Conservation (phyloP, 2,329 filamentous ascomycete genomes). For the Fusarium domesticum region DNA sequence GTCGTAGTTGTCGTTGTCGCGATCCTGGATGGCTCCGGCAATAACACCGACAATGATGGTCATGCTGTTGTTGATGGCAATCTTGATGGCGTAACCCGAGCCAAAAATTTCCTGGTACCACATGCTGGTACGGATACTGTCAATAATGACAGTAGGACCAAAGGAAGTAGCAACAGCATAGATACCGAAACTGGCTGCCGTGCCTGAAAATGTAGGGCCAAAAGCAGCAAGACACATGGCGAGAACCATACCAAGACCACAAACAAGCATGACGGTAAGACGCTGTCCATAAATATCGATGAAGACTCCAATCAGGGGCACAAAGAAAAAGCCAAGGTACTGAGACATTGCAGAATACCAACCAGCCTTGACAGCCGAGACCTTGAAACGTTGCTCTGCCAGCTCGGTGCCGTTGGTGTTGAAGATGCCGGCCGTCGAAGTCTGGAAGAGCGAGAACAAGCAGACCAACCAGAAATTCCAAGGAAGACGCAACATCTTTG, state of each 20-base stretch:
- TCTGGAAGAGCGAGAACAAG: constrained; percentile 56
- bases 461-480: constrained; percentile 59
- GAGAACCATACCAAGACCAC: constrained; percentile 46
- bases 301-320: constrained; percentile 54
- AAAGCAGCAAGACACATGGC: constrained; percentile 56
- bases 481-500: constrained; percentile 54
- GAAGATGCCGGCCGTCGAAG: constrained; percentile 53
- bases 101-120: constrained; percentile 61
- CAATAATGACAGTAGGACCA: constrained; percentile 58
- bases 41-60: constrained; percentile 58
- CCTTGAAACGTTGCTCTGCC: constrained; percentile 56
- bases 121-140: constrained; percentile 57
- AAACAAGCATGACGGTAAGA: constrained; percentile 51
- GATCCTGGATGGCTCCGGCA: constrained; percentile 57
- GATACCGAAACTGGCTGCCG: constrained; percentile 57
- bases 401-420: constrained; percentile 58
- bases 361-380: constrained; percentile 53
- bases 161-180: constrained; percentile 55
- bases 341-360: constrained; percentile 59
- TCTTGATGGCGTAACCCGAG: constrained; percentile 57
- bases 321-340: constrained; percentile 56
- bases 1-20: constrained; percentile 53
- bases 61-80: constrained; percentile 62
- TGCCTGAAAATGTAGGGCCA: constrained; percentile 47
- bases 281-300: constrained; percentile 56